phyloP scores from a whole-genome alignment of 78 protist species.

The Bigelowiella natans region DNA sequence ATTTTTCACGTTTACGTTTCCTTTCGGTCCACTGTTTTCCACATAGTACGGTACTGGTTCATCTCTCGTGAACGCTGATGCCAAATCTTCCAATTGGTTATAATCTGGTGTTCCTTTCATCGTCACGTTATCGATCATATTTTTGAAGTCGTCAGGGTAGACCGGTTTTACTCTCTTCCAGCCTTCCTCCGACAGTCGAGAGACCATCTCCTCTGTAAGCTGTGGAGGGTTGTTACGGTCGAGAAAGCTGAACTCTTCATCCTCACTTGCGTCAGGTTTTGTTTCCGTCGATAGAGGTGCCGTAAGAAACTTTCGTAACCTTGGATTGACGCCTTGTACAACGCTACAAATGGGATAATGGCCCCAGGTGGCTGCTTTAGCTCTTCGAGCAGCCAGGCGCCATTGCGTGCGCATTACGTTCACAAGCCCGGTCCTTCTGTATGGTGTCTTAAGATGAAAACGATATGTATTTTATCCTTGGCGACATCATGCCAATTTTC shows the following conservation, averaged over 20 bases:
- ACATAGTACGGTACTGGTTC: neutral
- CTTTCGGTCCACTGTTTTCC: neutral
- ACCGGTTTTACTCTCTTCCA: neutral
- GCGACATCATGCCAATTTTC: no score
- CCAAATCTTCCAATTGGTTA: neutral
- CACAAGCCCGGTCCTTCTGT: no score
- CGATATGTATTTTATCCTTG: no score
- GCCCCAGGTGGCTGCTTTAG: no score
- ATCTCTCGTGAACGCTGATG: neutral
- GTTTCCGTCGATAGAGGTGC: no score
- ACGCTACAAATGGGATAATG: no score
- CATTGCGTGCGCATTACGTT: no score
- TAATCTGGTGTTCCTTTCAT: neutral
- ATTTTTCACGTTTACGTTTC: neutral
- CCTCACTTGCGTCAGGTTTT: no score
- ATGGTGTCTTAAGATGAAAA: no score
- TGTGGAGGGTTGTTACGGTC: neutral
- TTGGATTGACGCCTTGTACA: no score
- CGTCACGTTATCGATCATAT: neutral
- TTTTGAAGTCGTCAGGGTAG: neutral
- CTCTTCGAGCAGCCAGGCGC: no score
- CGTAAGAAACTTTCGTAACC: no score
- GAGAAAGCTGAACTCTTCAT: neutral
- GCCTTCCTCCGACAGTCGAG: neutral
- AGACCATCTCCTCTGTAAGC: neutral